A percentile compares a stretch with the other conserved stretches of the same genome.
Evolutionary conservation across 2,329 filamentous ascomycete genomes (phyloP).

Genomic region (Pseudogymnoascus sp.): DNA sequence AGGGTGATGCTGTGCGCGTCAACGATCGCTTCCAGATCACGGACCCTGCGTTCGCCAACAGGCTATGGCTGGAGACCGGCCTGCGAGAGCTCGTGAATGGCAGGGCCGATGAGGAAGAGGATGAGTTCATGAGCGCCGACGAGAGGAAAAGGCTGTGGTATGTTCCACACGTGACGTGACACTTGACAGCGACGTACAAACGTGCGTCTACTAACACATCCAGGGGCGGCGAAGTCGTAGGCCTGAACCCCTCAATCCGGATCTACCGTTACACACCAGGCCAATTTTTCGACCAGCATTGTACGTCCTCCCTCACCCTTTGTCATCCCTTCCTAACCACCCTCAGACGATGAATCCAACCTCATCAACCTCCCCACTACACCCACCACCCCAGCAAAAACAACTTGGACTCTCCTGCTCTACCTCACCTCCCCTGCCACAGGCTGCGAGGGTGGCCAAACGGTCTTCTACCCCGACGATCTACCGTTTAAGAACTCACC

Average conservation of each 20-base stretch:
- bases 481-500: conserved; percentile 37
- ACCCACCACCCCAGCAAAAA: conserved; percentile 47
- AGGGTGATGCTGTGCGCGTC: conserved; percentile 62
- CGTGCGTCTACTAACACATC: conserved; percentile 23
- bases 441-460: conserved; percentile 77
- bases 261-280: conserved; percentile 80
- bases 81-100: conserved; percentile 45
- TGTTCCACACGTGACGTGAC: conserved; percentile 9
- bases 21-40: conserved; percentile 85
- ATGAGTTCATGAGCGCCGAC: conserved; percentile 15
- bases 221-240: conserved; percentile 78
- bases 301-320: conserved; percentile 41
- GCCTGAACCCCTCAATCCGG: conserved; percentile 79
- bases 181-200: neutral
- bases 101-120: conserved; percentile 8
- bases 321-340: neutral
- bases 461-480: conserved; percentile 75
- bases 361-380: conserved; percentile 49
- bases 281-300: conserved; percentile 90
- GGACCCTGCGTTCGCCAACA: conserved; percentile 64
- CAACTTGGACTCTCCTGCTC: conserved; percentile 85
- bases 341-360: conserved; percentile 80
- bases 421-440: conserved; percentile 72
- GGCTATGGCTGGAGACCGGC: conserved; percentile 69
- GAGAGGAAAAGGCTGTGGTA: conserved; percentile 25